Conservation (phyloP, 495 filamentous ascomycete genomes). For the Penicillium manginii region DNA sequence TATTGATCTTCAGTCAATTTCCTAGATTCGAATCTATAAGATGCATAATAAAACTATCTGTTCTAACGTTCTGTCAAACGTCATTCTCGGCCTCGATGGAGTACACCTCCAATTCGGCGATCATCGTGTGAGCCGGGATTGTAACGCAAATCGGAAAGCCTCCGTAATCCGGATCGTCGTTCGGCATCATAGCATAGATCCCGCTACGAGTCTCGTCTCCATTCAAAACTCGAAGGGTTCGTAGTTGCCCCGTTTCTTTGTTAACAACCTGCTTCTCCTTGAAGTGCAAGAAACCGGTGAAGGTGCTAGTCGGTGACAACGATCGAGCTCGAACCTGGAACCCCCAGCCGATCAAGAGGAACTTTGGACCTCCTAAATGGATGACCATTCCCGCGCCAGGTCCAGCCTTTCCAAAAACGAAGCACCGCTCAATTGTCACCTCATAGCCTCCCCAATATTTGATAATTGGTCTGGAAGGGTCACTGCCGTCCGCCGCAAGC, state of each 20-base stretch:
- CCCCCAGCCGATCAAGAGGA: constrained; percentile 52
- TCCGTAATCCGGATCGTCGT: constrained; percentile 55
- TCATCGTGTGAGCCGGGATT: constrained; percentile 51
- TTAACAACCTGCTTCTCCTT: constrained; percentile 43
- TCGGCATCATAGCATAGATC: constrained; percentile 50
- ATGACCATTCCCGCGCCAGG: constrained; percentile 52
- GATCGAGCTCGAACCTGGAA: constrained; percentile 45
- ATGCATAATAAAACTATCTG: background rate
- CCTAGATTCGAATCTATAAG: background rate
- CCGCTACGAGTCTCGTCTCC: constrained; percentile 57
- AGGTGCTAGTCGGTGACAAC: constrained; percentile 31
- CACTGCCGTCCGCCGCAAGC: constrained; percentile 18
- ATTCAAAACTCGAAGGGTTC: constrained; percentile 43
- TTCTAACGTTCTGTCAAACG: constrained; percentile 2
- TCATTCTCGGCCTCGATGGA: constrained; percentile 34
- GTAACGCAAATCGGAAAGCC: constrained; percentile 53
- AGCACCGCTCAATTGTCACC: constrained; percentile 45
- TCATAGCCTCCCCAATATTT: constrained; percentile 33
- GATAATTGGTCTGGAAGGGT: constrained; percentile 28
- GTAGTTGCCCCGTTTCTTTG: constrained; percentile 39
- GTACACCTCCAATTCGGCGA: constrained; percentile 52
- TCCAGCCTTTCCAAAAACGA: constrained; percentile 51
- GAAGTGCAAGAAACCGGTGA: constrained; percentile 49
- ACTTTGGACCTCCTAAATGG: constrained; percentile 36
- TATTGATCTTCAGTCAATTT: background rate